Evolutionary conservation across 306 rosid species (phyloP).

Genomic region (Acacia crassicarpa): DNA sequence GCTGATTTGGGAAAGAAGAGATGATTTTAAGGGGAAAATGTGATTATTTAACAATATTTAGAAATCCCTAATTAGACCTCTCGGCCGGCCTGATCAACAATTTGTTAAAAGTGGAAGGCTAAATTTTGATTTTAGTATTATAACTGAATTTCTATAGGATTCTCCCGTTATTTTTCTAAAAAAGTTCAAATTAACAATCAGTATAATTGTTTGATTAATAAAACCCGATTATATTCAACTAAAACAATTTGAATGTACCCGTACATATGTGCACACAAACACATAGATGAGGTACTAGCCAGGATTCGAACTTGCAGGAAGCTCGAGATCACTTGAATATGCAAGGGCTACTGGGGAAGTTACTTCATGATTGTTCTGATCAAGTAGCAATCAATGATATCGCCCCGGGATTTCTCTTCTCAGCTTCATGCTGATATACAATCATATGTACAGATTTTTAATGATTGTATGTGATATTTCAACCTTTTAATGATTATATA

Average conservation of each 20-base stretch:
- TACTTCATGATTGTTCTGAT: not conserved
- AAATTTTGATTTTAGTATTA: too few relatives aligned
- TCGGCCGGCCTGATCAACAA: too few relatives aligned
- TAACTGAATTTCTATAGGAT: too few relatives aligned
- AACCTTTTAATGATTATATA: not conserved
- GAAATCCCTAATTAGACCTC: too few relatives aligned
- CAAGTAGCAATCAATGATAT: not conserved
- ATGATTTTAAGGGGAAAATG: too few relatives aligned
- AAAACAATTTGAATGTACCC: not conserved
- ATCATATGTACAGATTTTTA: not conserved
- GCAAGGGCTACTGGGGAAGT: not conserved
- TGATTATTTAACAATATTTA: too few relatives aligned
- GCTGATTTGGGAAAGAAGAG: too few relatives aligned
- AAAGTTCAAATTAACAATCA: not conserved
- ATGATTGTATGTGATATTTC: not conserved
- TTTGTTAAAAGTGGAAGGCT: too few relatives aligned
- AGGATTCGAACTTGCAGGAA: not conserved
- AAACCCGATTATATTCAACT: not conserved
- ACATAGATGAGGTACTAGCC: not conserved
- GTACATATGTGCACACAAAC: too few relatives aligned
- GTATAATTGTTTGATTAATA: not conserved
- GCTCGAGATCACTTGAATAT: not conserved
- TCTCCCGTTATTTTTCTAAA: not conserved
- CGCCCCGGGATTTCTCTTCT: not conserved
- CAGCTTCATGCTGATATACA: not conserved